Percentiles rank a stretch among this genome's conserved stretches.
Conservation (phyloP, 2,329 filamentous ascomycete species). For the Botryotinia convoluta region DNA sequence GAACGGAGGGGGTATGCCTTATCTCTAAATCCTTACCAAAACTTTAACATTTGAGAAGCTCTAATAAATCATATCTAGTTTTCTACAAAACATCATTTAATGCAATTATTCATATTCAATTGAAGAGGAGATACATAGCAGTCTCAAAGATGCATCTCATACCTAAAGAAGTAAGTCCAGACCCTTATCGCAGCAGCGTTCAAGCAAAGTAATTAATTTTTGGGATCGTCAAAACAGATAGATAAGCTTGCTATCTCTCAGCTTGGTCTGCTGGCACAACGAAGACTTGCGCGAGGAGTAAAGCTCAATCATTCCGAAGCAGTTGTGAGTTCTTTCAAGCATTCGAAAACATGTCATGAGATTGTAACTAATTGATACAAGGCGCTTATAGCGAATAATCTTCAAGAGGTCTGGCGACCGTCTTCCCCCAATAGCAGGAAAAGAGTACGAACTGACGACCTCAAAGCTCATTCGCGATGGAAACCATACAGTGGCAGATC, state of each 20-base stretch:
- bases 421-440: not conserved
- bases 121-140: not conserved
- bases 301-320: conserved; percentile 90
- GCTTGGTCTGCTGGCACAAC: conserved; percentile 81
- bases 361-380: conserved; percentile 37
- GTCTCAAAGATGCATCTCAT: conserved; percentile 46
- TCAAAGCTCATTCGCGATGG: conserved; percentile 87
- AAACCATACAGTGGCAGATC: conserved; percentile 83
- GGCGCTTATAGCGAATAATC: conserved; percentile 81
- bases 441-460: conserved; percentile 23
- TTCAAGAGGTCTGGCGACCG: conserved; percentile 66
- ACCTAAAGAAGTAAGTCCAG: conserved; percentile 58
- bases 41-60: not conserved
- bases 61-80: not conserved
- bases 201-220: conserved; percentile 1
- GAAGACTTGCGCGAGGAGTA: conserved; percentile 81
- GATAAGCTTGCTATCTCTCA: conserved; percentile 96
- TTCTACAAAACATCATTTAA: not conserved
- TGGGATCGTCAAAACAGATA: conserved; percentile 53
- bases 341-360: not conserved
- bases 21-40: not conserved
- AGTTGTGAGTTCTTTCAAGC: conserved; percentile 51
- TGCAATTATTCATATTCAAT: conserved; percentile 12
- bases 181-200: not conserved
- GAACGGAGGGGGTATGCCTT: not conserved